phyloP scores from a whole-genome alignment of 2,329 filamentous ascomycete genomes.

The Fusarium ramigenum region DNA sequence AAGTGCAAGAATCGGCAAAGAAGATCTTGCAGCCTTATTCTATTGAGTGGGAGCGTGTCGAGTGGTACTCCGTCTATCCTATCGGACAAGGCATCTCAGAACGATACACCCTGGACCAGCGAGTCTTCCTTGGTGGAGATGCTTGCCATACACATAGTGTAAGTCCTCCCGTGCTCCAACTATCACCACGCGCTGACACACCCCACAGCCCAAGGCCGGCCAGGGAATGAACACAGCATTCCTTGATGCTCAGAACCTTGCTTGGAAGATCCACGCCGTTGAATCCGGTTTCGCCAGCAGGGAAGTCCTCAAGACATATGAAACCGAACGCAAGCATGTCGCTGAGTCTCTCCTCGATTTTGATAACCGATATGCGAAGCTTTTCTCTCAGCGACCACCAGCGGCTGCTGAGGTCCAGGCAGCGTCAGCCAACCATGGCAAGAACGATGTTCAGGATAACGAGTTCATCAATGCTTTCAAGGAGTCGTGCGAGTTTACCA shows the following conservation, averaged over 20 bases:
- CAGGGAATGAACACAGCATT: conserved; percentile 86
- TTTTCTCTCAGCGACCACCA: conserved; percentile 84
- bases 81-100: conserved; percentile 79
- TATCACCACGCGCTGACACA: conserved; percentile 28
- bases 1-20: conserved; percentile 73
- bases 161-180: conserved; percentile 53
- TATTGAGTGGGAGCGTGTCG: conserved; percentile 72
- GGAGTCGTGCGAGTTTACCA: conserved; percentile 89
- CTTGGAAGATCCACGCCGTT: conserved; percentile 95
- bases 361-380: conserved; percentile 87
- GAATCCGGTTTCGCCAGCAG: conserved; percentile 83
- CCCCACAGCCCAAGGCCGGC: conserved; percentile 75
- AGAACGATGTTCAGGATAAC: conserved; percentile 65
- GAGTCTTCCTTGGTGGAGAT: conserved; percentile 80
- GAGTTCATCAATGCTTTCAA: conserved; percentile 92
- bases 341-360: conserved; percentile 87
- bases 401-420: conserved; percentile 77
- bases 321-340: conserved; percentile 83
- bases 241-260: conserved; percentile 85
- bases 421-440: conserved; percentile 57
- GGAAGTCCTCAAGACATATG: conserved; percentile 82
- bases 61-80: conserved; percentile 81
- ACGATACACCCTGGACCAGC: conserved; percentile 71
- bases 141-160: conserved; percentile 83
- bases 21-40: conserved; percentile 72